Conservation (phyloP, 2,329 filamentous ascomycete genomes). For the Rutstroemia sp. region DNA sequence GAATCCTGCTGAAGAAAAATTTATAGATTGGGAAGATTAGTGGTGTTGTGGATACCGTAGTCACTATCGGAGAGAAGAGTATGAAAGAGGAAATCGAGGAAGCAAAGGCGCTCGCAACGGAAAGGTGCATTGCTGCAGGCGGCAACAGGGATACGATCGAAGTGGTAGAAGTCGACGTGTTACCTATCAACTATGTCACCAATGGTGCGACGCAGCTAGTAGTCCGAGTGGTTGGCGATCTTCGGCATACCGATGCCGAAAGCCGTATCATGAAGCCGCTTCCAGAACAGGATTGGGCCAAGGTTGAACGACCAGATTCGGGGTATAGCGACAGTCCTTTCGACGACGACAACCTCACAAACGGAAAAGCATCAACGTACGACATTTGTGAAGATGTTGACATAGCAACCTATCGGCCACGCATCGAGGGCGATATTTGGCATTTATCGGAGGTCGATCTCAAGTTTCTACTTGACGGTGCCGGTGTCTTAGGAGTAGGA, state of each 20-base stretch:
- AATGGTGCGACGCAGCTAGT: conserved; percentile 24
- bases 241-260: conserved; percentile 18
- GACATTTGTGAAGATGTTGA: conserved; percentile 20
- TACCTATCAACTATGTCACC: conserved; percentile 26
- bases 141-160: conserved; percentile 23
- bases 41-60: conserved; percentile 23
- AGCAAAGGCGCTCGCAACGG: conserved; percentile 20
- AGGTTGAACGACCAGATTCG: not conserved
- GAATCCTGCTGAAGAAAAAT: not conserved
- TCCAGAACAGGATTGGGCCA: not conserved
- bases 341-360: not conserved
- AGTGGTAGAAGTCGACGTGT: conserved; percentile 25
- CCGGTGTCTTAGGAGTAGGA: conserved; percentile 54
- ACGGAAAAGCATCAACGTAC: conserved; percentile 21
- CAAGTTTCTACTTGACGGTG: conserved; percentile 48
- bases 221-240: conserved; percentile 26
- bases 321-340: conserved; percentile 1
- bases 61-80: conserved; percentile 19
- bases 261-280: conserved; percentile 2
- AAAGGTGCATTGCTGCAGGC: conserved; percentile 24
- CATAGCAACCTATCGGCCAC: conserved; percentile 34
- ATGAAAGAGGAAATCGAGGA: conserved; percentile 23
- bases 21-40: conserved; percentile 26
- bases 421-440: conserved; percentile 46
- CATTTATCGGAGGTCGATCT: conserved; percentile 51